A percentile compares a stretch with the other conserved stretches of the same genome.
Evolutionary conservation across 768 basidiomycete genomes (phyloP).

Genomic region (Suillus subalutaceus): DNA sequence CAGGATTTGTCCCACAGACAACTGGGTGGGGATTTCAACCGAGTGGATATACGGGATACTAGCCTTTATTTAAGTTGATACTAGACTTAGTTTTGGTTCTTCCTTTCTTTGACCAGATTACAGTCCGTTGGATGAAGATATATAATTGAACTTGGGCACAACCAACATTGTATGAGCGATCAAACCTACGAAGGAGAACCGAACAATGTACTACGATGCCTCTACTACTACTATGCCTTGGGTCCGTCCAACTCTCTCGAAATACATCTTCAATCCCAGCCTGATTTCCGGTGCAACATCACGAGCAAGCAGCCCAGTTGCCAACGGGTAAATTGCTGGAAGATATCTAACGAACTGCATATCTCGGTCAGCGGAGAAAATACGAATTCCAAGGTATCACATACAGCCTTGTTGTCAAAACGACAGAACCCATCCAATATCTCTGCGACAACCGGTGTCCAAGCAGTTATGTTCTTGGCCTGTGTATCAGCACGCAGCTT

Average conservation of each 20-base stretch:
- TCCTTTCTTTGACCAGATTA: slow-evolving; percentile 38
- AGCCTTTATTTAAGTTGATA: slow-evolving; percentile 17
- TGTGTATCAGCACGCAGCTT: slow-evolving; percentile 89
- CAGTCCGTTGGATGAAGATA: slow-evolving; percentile 25
- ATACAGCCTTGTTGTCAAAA: slow-evolving; percentile 89
- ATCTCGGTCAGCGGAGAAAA: slow-evolving; percentile 12
- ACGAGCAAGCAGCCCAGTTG: slow-evolving; percentile 80
- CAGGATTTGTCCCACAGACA: slow-evolving; percentile 48
- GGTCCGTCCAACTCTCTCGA: slow-evolving; percentile 74
- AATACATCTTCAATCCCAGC: slow-evolving; percentile 75
- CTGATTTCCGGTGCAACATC: slow-evolving; percentile 87
- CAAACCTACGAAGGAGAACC: slow-evolving; percentile 13
- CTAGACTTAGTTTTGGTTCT: slow-evolving; percentile 15
- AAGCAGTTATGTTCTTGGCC: slow-evolving; percentile 92
- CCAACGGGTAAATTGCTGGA: slow-evolving; percentile 87
- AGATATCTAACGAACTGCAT: slow-evolving; percentile 84
- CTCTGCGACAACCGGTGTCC: slow-evolving; percentile 99
- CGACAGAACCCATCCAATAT: slow-evolving; percentile 87
- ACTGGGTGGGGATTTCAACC: slow-evolving; percentile 56
- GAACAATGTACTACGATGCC: slow-evolving; percentile 40
- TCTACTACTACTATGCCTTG: slow-evolving; percentile 79
- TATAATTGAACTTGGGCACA: slow-evolving; percentile 16
- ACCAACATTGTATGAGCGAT: slow-evolving; percentile 27
- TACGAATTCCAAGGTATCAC: slow-evolving; percentile 33
- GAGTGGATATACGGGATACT: slow-evolving; percentile 43